Evolutionary conservation across 1,284 basidiomycete species (phyloP).

Genomic region (Heterobasidion annosum): DNA sequence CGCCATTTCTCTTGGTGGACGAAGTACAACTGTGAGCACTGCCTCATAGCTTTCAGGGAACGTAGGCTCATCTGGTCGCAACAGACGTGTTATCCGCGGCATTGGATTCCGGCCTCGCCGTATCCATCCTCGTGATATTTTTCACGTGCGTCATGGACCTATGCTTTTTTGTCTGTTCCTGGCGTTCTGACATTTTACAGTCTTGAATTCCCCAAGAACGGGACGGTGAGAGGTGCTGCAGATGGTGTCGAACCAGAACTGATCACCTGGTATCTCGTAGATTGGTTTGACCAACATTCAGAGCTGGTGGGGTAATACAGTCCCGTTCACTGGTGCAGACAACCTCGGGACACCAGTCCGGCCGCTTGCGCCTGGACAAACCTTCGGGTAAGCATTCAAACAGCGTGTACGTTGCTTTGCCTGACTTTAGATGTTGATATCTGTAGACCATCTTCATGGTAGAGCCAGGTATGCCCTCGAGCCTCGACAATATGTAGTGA

Average conservation of each 20-base stretch:
- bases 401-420: background rate
- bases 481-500: no score
- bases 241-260: slow-evolving; percentile 36
- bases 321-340: slow-evolving; percentile 1
- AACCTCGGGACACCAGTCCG: background rate
- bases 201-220: slow-evolving; percentile 34
- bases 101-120: slow-evolving; percentile 37
- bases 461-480: background rate
- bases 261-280: slow-evolving; percentile 8
- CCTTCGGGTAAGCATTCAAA: background rate
- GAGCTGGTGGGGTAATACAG: slow-evolving; percentile 35
- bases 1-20: slow-evolving; percentile 31
- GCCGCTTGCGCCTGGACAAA: background rate
- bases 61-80: background rate
- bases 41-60: background rate
- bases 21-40: slow-evolving; percentile 33
- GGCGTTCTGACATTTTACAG: slow-evolving; percentile 7
- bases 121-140: slow-evolving; percentile 34
- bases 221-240: slow-evolving; percentile 10
- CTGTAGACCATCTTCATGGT: background rate
- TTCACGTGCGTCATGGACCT: slow-evolving; percentile 24
- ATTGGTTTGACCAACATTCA: slow-evolving; percentile 29
- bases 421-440: background rate
- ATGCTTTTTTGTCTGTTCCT: background rate
- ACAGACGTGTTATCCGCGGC: slow-evolving; percentile 43